Conservation (phyloP, 1,139 yeast genomes). For the Tardiomyces blankii region DNA sequence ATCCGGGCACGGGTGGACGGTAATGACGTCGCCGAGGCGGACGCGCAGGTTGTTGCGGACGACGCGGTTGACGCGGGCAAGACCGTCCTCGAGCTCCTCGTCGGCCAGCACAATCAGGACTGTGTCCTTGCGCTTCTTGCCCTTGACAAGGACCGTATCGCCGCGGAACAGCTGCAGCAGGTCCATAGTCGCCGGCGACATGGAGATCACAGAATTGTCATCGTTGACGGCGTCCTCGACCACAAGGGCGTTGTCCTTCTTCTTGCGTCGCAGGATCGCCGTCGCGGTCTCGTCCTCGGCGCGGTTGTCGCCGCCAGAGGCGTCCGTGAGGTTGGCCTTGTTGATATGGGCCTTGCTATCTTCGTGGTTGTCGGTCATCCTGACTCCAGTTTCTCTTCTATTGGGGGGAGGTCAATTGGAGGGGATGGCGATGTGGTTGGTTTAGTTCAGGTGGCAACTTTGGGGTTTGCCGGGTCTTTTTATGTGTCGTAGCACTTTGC, state of each 20-base stretch:
- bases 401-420: not conserved
- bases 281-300: constrained; percentile 88
- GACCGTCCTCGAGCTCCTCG: constrained; percentile 94
- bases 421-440: not conserved
- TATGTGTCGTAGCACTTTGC: not conserved
- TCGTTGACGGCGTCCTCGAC: constrained; percentile 97
- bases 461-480: too few species aligned
- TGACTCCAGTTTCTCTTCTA: not conserved
- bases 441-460: not conserved
- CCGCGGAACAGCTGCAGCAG: constrained; percentile 91
- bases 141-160: constrained; percentile 93
- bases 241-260: constrained; percentile 88
- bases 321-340: constrained; percentile 32
- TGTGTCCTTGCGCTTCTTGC: constrained; percentile 96
- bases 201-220: constrained; percentile 91
- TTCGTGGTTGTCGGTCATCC: not conserved
- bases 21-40: constrained; percentile 83
- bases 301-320: constrained; percentile 41
- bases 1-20: constrained; percentile 95
- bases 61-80: constrained; percentile 87
- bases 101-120: constrained; percentile 95
- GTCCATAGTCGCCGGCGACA: constrained; percentile 95
- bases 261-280: constrained; percentile 92
- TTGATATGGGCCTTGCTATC: constrained; percentile 2
- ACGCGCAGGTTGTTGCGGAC: constrained; percentile 93